phyloP scores from a whole-genome alignment of 1,139 yeast species.

The Candida buenavistaensis region DNA sequence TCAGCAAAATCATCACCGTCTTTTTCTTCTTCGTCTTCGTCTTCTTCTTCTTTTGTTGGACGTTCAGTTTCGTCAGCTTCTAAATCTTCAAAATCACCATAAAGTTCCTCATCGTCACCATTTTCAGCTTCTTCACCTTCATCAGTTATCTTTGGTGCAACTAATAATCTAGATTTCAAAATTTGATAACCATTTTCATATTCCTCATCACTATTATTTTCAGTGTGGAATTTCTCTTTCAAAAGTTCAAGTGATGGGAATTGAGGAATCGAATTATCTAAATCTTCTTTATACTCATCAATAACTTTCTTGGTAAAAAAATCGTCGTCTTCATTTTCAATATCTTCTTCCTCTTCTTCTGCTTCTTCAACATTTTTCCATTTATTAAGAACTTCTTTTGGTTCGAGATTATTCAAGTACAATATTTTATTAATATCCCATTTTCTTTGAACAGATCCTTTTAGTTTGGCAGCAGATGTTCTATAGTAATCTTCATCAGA shows the following conservation, averaged over 20 bases:
- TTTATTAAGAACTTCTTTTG: conserved; percentile 70
- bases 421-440: conserved; percentile 84
- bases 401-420: conserved; percentile 74
- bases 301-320: conserved; percentile 60
- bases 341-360: conserved; percentile 51
- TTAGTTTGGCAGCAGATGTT: conserved; percentile 46
- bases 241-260: conserved; percentile 53
- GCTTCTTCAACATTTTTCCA: conserved; percentile 60
- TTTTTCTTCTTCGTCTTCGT: conserved; percentile 24
- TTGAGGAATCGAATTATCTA: conserved; percentile 33
- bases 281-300: conserved; percentile 27
- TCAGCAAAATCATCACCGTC: conserved; percentile 51
- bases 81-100: conserved; percentile 80
- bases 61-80: conserved; percentile 48
- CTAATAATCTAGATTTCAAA: conserved; percentile 61
- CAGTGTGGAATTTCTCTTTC: conserved; percentile 52
- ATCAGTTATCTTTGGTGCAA: conserved; percentile 58
- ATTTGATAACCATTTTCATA: conserved; percentile 47
- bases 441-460: conserved; percentile 41
- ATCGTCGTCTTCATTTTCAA: conserved; percentile 52
- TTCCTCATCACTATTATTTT: conserved; percentile 34
- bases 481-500: conserved; percentile 43
- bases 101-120: conserved; percentile 51
- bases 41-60: conserved; percentile 14
- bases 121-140: conserved; percentile 35